phyloP scores from a whole-genome alignment of 257 asterid genomes.

The Euphrasia confusa region DNA sequence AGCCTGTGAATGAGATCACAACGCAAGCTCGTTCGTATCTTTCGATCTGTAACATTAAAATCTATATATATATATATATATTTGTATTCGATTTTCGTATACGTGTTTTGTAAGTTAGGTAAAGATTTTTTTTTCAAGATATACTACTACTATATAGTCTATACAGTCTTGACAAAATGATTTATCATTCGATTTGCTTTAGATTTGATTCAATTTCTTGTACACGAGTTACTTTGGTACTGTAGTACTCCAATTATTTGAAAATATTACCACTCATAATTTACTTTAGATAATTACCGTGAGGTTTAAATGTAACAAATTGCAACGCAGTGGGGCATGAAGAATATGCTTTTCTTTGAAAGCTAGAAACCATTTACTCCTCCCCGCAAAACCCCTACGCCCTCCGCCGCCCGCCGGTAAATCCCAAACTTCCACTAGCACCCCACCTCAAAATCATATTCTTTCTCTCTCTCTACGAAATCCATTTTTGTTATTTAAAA shows the following conservation, averaged over 20 bases:
- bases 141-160: background rate
- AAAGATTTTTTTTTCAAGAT: background rate
- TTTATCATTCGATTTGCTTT: background rate
- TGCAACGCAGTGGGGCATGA: background rate
- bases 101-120: slow-evolving; percentile 26
- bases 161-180: slow-evolving; percentile 1
- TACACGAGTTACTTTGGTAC: no score
- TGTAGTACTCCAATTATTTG: no score
- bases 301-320: no score
- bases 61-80: background rate
- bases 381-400: background rate
- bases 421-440: background rate
- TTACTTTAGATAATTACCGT: no score
- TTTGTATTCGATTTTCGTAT: slow-evolving; percentile 16
- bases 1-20: slow-evolving; percentile 7
- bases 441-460: background rate
- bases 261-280: no score
- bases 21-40: slow-evolving; percentile 18
- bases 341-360: slow-evolving; percentile 27
- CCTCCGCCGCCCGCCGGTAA: slow-evolving; percentile 26
- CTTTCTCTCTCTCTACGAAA: slow-evolving; percentile 7
- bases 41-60: slow-evolving; percentile 24
- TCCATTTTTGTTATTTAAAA: background rate
- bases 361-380: slow-evolving; percentile 14
- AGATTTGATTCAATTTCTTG: no score